These are phyloP conservation scores for Lactifluus piperatus DNA, from an alignment of 768 basidiomycete genomes.

Conservation along the genomic window DNA sequence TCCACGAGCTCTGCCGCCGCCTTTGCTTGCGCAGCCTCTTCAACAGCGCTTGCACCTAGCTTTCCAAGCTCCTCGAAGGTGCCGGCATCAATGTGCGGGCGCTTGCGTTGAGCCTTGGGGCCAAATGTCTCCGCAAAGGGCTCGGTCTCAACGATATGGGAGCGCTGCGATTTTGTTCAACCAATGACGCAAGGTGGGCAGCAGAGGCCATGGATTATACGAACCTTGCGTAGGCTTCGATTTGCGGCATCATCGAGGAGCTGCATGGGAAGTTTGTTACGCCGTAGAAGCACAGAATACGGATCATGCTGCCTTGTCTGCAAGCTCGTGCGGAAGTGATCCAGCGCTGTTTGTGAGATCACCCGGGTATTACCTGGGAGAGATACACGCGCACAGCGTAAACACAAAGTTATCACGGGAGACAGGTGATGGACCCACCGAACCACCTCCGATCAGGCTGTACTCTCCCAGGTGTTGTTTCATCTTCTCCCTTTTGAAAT, in stretches of 20 bases:
- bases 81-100: conserved; percentile 78
- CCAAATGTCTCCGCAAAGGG: conserved; percentile 94
- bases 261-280: conserved; percentile 97
- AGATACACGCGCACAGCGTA: neutral
- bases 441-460: conserved; percentile 98
- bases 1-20: conserved; percentile 36
- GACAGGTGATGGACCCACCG: conserved; percentile 44
- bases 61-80: conserved; percentile 86
- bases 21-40: conserved; percentile 41
- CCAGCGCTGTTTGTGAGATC: conserved; percentile 91
- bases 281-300: conserved; percentile 86
- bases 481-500: conserved; percentile 92
- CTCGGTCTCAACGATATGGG: conserved; percentile 94
- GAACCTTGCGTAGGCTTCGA: conserved; percentile 66
- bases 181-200: neutral
- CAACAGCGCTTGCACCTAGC: conserved; percentile 45
- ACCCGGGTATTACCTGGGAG: conserved; percentile 89
- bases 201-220: conserved; percentile 8
- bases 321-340: conserved; percentile 91
- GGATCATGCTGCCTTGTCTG: conserved; percentile 83
- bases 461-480: conserved; percentile 82
- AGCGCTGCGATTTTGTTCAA: conserved; percentile 40
- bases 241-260: conserved; percentile 86
- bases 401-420: neutral
- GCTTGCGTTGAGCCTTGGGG: conserved; percentile 90